Evolutionary conservation across 352 stramenopile species (phyloP).

Genomic region (Albugo laibachii): DNA sequence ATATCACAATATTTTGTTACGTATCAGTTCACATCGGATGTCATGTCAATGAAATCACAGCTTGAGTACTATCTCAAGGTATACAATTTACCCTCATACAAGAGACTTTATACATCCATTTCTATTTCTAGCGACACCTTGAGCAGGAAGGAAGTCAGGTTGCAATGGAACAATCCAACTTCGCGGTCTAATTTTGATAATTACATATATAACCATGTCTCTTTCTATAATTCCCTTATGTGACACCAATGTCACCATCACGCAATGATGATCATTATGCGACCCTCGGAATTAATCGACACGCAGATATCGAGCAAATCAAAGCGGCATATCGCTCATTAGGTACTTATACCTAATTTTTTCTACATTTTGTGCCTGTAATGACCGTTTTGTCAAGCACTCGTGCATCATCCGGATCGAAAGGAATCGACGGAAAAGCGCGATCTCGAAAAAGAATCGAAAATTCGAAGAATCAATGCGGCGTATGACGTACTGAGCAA

Average conservation of each 20-base stretch:
- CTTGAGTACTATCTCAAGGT: conserved; percentile 80
- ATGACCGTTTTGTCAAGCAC: conserved; percentile 10
- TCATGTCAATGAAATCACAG: conserved; percentile 58
- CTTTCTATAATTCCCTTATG: neutral
- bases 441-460: conserved; percentile 9
- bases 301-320: conserved; percentile 44
- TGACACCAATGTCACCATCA: neutral
- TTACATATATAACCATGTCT: too few relatives aligned
- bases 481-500: conserved; percentile 53
- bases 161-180: too few relatives aligned
- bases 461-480: conserved; percentile 51
- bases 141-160: too few relatives aligned
- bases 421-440: conserved; percentile 7
- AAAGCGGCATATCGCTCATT: conserved; percentile 59
- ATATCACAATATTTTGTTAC: neutral
- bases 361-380: too few relatives aligned
- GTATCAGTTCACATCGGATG: conserved; percentile 25
- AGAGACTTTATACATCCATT: too few relatives aligned
- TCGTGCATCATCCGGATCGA: conserved; percentile 55
- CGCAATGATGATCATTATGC: conserved; percentile 25
- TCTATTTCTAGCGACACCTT: too few relatives aligned
- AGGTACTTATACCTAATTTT: conserved; percentile 1
- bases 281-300: conserved; percentile 36
- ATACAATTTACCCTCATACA: conserved; percentile 20
- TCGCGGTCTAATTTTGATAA: too few relatives aligned